phyloP scores from a whole-genome alignment of 768 basidiomycete genomes.

The Podaxis sp. region DNA sequence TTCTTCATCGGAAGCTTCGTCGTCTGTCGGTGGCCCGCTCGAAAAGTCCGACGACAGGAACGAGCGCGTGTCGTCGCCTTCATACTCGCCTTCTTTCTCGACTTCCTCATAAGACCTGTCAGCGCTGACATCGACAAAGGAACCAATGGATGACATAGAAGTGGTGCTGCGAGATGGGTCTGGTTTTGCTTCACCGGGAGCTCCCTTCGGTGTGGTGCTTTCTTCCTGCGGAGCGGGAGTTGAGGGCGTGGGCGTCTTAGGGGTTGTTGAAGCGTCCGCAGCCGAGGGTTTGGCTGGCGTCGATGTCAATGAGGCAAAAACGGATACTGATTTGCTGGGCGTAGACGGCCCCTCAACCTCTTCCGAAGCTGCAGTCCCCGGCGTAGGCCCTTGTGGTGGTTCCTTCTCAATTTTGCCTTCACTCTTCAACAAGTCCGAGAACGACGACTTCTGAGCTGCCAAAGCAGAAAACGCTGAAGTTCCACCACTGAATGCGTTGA shows the following conservation, averaged over 20 bases:
- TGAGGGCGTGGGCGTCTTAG: constrained; percentile 6
- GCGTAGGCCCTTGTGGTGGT: constrained; percentile 21
- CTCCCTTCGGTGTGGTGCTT: constrained; percentile 6
- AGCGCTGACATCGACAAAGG: constrained; percentile 24
- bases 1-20: constrained; percentile 23
- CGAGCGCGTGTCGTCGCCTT: constrained; percentile 29
- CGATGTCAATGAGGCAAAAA: neutral
- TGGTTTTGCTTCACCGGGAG: neutral
- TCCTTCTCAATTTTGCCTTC: constrained; percentile 29
- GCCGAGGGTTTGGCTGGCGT: neutral
- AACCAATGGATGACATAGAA: constrained; percentile 24
- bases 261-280: neutral
- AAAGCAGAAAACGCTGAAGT: constrained; percentile 42
- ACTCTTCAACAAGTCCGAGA: constrained; percentile 53
- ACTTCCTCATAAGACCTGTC: constrained; percentile 21
- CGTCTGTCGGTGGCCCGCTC: constrained; percentile 34
- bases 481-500: constrained; percentile 50
- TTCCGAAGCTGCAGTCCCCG: neutral
- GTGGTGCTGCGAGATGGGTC: constrained; percentile 17
- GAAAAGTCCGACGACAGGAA: constrained; percentile 33
- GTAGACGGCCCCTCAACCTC: constrained; percentile 2
- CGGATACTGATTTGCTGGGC: constrained; percentile 3
- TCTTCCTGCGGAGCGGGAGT: neutral
- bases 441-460: constrained; percentile 48
- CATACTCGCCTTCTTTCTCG: constrained; percentile 24